phyloP scores from a whole-genome alignment of 441 rosid genomes.

The Capsella rubella region DNA sequence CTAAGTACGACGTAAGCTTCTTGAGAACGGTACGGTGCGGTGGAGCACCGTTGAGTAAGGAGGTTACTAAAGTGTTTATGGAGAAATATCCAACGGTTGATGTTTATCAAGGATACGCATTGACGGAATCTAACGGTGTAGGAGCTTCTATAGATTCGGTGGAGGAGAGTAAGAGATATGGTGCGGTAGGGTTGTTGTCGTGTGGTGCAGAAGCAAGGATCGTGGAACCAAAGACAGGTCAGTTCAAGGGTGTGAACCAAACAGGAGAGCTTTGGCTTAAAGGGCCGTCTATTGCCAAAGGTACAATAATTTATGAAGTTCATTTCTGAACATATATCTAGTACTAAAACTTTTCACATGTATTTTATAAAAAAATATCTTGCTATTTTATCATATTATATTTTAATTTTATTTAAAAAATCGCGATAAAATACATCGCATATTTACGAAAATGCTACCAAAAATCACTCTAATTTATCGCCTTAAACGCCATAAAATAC shows the following conservation, averaged over 20 bases:
- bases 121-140: conserved; percentile 80
- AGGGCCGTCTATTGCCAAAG: conserved; percentile 83
- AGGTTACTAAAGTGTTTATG: conserved; percentile 70
- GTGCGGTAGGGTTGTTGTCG: conserved; percentile 77
- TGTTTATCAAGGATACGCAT: conserved; percentile 80
- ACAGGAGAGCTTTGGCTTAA: conserved; percentile 95
- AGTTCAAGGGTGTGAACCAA: conserved; percentile 56
- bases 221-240: conserved; percentile 67
- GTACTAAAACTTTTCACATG: too few relatives aligned
- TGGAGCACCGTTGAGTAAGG: conserved; percentile 88
- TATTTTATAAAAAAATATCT: too few relatives aligned
- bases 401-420: too few relatives aligned
- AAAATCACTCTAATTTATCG: too few relatives aligned
- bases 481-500: too few relatives aligned
- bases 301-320: conserved; percentile 37
- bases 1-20: conserved; percentile 67
- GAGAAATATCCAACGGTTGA: conserved; percentile 59
- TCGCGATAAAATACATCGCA: too few relatives aligned
- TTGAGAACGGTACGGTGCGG: conserved; percentile 61
- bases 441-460: too few relatives aligned
- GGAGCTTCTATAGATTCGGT: conserved; percentile 73
- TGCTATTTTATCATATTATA: too few relatives aligned
- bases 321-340: too few relatives aligned
- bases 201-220: conserved; percentile 79
- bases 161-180: conserved; percentile 81